Percentiles rank a stretch among this genome's conserved stretches.
Conservation (phyloP, 352 stramenopile species). For the Globisporangium parvum region DNA sequence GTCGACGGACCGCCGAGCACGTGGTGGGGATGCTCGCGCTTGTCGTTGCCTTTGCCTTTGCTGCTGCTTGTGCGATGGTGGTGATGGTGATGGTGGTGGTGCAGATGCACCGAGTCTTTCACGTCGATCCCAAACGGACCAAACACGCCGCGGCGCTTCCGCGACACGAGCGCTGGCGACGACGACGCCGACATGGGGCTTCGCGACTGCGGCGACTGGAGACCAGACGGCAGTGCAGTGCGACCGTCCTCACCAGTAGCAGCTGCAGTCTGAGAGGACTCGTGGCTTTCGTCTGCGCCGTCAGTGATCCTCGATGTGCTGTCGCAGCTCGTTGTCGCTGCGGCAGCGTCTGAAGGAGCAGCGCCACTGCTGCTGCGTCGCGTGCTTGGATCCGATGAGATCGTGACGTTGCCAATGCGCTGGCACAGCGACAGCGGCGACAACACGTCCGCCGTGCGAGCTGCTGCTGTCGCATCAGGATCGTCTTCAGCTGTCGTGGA, state of each 20-base stretch:
- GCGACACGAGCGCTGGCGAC: slow-evolving; percentile 12
- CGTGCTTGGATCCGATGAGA: slow-evolving; percentile 29
- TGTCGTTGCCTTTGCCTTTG: not conserved
- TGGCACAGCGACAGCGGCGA: slow-evolving; percentile 64
- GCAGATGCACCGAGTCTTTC: not conserved
- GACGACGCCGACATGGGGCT: slow-evolving; percentile 12
- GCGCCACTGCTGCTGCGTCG: not conserved
- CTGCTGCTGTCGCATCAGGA: slow-evolving; percentile 5
- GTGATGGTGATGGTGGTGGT: not conserved
- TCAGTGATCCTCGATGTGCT: no score
- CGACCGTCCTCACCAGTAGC: not conserved
- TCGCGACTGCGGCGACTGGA: slow-evolving; percentile 9
- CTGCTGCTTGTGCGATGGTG: not conserved
- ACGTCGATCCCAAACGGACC: slow-evolving; percentile 5
- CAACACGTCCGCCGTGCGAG: slow-evolving; percentile 13
- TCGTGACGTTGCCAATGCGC: slow-evolving; percentile 71
- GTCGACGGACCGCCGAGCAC: slow-evolving; percentile 1
- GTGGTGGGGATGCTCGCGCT: not conserved
- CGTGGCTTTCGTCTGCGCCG: not conserved
- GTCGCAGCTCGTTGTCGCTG: not conserved
- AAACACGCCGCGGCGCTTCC: slow-evolving; percentile 14
- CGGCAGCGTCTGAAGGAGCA: not conserved
- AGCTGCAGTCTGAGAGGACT: no score
- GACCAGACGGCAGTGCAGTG: not conserved
- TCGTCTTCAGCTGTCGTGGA: not conserved